A percentile compares a stretch with the other conserved stretches of the same genome.
These are phyloP conservation scores for Rehmannia glutinosa DNA, from an alignment of 257 asterid species.

Conservation along the genomic window DNA sequence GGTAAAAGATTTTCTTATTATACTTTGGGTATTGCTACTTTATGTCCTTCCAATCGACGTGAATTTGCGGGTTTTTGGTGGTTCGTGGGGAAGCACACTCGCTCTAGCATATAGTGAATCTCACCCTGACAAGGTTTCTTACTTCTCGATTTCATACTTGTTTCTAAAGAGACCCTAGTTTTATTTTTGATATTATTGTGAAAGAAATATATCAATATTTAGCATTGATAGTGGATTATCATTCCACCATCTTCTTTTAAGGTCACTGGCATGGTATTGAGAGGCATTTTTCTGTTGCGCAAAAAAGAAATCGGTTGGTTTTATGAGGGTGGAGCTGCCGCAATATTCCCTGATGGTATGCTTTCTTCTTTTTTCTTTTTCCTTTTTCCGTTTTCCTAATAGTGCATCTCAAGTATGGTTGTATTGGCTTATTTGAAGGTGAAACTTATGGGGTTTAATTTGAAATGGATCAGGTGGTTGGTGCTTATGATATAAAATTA, in stretches of 20 bases:
- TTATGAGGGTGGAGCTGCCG: constrained; percentile 99
- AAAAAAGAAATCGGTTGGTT: constrained; percentile 98
- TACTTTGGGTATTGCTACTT: constrained; percentile 10
- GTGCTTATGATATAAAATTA: not conserved
- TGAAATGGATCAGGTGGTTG: not conserved
- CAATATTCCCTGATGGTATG: constrained; percentile 95
- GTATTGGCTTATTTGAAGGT: constrained; percentile 6
- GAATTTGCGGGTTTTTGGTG: constrained; percentile 85
- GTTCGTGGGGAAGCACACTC: constrained; percentile 99
- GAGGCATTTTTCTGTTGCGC: constrained; percentile 90
- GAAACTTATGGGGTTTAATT: not conserved
- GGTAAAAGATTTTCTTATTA: constrained; percentile 34
- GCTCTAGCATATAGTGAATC: constrained; percentile 88
- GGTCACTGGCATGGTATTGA: constrained; percentile 94
- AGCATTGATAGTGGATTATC: not conserved
- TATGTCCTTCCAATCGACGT: constrained; percentile 21
- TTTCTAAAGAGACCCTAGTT: constrained; percentile 2
- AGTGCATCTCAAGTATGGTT: constrained; percentile 2
- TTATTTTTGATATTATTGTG: not conserved
- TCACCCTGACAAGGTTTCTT: constrained; percentile 78
- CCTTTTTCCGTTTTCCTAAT: not conserved
- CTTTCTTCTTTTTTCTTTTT: not conserved
- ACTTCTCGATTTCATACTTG: no score
- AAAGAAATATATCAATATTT: not conserved
- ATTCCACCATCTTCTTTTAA: constrained; percentile 17